Base-by-base conservation (phyloP, 23 red algal species). In the Gracilaria domingensis region DNA sequence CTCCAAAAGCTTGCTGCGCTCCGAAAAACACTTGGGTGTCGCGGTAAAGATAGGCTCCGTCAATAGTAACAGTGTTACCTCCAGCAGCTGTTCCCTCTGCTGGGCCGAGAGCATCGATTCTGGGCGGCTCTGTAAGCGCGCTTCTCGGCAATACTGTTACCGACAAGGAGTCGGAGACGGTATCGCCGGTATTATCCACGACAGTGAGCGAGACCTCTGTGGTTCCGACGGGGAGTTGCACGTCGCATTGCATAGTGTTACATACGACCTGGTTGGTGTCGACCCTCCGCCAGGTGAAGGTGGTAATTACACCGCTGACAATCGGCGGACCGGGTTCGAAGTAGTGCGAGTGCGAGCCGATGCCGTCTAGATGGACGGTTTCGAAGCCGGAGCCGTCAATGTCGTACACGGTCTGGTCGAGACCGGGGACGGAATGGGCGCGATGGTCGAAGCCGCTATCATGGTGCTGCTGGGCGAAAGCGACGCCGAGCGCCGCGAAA, bases 391-490 rank as follows among this genome's bases (percentile, higher is more conserved):
- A 59, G 28, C 33, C 61, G 57, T 82, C 76, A 69, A 92, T 53
- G 88, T 92, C 88, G 20, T 82, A 83, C 62, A 83, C 88, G 48
- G 78, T 57, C 32, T 81, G 66, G 78, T 81, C 76, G 32, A 30
- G 37, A 57, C 88, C 88, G 0, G 88, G 88, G 35, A 92, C 88
- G 23, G 88, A 61, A 39, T 92, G 88, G 49, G 88, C 76, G 59
- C 76, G 88, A 42, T 92, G 88, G 76, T 92, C 88, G 32, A 80
- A 92, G 21, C 86, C 86, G n/a, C 86, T 74, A 65, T 90, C 81
- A 39, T 36, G 39, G 8, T 36, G 29, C 32, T 69, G 28, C 30
- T n/a, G n/a, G n/a, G 64, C 64, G 64, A 23, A 69, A 28, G 42
- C 72, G 72, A 51, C 72, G 45, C 40, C 23, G 39, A 77, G 72